phyloP scores from a whole-genome alignment of 331 rosid genomes.

The Cydonia oblonga region DNA sequence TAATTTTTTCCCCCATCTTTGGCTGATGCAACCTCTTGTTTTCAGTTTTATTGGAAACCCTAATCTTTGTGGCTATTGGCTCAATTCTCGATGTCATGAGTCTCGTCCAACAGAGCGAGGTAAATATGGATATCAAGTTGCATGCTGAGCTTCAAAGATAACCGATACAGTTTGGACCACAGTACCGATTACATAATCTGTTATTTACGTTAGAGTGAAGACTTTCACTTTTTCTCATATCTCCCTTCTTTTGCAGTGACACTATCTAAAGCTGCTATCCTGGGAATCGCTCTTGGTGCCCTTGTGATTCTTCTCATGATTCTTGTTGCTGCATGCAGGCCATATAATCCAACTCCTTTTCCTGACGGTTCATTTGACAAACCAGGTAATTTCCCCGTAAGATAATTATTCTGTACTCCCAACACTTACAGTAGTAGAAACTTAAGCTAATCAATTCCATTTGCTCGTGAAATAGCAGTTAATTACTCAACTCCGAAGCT shows the following conservation, averaged over 20 bases:
- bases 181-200: neutral
- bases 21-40: slow-evolving; percentile 7
- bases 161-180: neutral
- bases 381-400: slow-evolving; percentile 41
- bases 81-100: slow-evolving; percentile 48
- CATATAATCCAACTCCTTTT: slow-evolving; percentile 63
- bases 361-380: slow-evolving; percentile 77
- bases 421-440: neutral
- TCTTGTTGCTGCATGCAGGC: slow-evolving; percentile 71
- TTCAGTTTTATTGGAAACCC: slow-evolving; percentile 85
- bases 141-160: neutral
- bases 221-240: neutral
- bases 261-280: slow-evolving; percentile 85
- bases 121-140: neutral
- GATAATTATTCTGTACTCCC: neutral
- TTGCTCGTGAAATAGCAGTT: slow-evolving; percentile 36
- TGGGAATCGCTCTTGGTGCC: slow-evolving; percentile 93
- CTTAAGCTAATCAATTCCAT: slow-evolving; percentile 6
- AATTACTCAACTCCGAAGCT: slow-evolving; percentile 67
- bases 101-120: slow-evolving; percentile 61
- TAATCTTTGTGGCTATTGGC: slow-evolving; percentile 83
- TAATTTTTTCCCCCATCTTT: neutral
- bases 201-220: neutral
- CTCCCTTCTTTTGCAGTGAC: slow-evolving; percentile 33
- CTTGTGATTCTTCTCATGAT: slow-evolving; percentile 87